Evolutionary conservation across 352 stramenopile species (phyloP), one percentile per base, ranked within the genome.

Genomic region (Phytophthora nicotianae): DNA sequence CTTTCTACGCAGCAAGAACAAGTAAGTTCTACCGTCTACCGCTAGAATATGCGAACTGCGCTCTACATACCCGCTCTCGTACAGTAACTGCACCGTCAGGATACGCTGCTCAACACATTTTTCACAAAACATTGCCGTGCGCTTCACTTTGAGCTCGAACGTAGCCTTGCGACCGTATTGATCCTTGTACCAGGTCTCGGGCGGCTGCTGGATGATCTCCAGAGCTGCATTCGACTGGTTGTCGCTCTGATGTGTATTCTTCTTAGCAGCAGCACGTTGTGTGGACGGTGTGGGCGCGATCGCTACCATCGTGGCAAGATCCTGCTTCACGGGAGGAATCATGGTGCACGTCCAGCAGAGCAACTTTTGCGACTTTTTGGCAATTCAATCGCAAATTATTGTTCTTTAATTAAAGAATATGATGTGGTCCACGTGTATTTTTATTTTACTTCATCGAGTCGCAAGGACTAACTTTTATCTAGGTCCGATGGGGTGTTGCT

Each of bases 141-240:
- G 65, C 20, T 69, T 62, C 38, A 93, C 70, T 3, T 50, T 56
- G 5, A 93, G 17, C 9, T 84, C 67, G 51, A 91, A 93, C 32
- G 81, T 93, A 19, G 80, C 84, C 55, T 89, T 91, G 38, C 83
- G 81, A 1, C 83, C 83, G 46, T 81, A 88, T 69, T 92, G 83
- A 62, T 92, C 83, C 58, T 92, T 92, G 68, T 90, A 92, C 81
- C 81, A 92, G 27, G 68, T 83, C 32, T 68, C 53, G 0, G 83
- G 83, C 35, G 83, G 83, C 52, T 92, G 81, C 63, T 80, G 68
- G 24, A 65, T 65, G 48, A 92, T 76, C 58, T 81, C 72, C 5
- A 91, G 59, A 48, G 68, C 59, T 16, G 62, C 71, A 35, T 83
- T 64, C 29, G 29, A 11, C 45, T 41, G 50, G n/a, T 45, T 55